Conservation (phyloP, 495 filamentous ascomycete species). For the Aspergillus sclerotioniger region DNA sequence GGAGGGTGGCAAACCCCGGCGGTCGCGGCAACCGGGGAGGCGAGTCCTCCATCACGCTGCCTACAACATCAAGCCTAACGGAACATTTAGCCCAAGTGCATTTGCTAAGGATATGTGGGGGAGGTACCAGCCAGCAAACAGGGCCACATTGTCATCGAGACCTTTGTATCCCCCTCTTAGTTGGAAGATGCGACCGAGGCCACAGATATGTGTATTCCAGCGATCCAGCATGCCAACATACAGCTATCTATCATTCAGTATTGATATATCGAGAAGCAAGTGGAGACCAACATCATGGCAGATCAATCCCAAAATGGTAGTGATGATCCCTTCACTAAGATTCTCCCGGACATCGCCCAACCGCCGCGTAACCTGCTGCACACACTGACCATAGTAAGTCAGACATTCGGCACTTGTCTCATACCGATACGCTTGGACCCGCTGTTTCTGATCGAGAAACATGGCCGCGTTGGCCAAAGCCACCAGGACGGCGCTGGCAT, state of each 20-base stretch:
- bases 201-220: constrained; percentile 20
- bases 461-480: constrained; percentile 26
- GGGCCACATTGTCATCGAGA: constrained; percentile 1
- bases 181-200: constrained; percentile 17
- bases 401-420: constrained; percentile 14
- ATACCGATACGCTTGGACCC: constrained; percentile 16
- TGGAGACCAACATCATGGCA: neutral
- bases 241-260: constrained; percentile 8
- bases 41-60: neutral
- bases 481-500: constrained; percentile 22
- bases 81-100: neutral
- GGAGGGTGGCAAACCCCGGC: neutral
- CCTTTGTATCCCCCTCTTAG: constrained; percentile 21
- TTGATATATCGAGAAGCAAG: neutral
- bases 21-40: neutral
- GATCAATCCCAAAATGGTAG: constrained; percentile 1
- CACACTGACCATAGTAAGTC: neutral
- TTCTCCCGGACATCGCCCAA: neutral
- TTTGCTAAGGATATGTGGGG: neutral
- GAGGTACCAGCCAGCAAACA: neutral
- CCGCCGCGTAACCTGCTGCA: neutral
- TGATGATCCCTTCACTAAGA: neutral
- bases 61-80: neutral
- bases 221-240: constrained; percentile 21
- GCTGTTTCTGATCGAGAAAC: constrained; percentile 21